A percentile compares a stretch with the other conserved stretches of the same genome.
These are phyloP conservation scores for Wilcoxina mikolae DNA, from an alignment of 495 filamentous ascomycete species.

Conservation along the genomic window DNA sequence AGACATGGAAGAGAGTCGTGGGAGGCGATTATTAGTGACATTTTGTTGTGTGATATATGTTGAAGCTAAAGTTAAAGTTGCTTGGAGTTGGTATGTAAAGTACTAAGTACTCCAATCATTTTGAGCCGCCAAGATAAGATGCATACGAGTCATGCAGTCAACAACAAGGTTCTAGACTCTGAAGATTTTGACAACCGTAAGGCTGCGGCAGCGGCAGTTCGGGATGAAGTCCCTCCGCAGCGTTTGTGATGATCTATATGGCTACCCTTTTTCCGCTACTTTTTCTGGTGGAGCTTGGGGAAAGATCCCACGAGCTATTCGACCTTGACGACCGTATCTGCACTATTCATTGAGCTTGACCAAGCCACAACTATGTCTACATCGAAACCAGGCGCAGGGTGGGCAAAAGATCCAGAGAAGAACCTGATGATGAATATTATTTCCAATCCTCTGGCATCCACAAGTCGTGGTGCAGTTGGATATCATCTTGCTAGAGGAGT, in stretches of 20 bases:
- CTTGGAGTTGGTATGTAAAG: background rate
- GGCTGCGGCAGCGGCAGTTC: background rate
- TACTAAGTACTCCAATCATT: no score
- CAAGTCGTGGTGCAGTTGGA: no score
- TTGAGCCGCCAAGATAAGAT: background rate
- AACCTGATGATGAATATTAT: background rate
- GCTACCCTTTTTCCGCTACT: no score
- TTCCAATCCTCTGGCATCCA: no score
- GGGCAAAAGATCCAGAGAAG: background rate
- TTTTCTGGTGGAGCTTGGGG: background rate
- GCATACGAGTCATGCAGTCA: background rate
- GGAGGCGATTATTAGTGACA: slow-evolving; percentile 54
- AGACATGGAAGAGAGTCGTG: slow-evolving; percentile 81
- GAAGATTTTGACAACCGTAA: background rate
- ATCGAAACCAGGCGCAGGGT: background rate
- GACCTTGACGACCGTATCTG: background rate
- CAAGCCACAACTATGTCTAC: no score
- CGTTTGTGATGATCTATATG: no score
- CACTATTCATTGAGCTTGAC: no score
- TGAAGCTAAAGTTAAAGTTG: no score
- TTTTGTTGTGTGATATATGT: slow-evolving; percentile 28
- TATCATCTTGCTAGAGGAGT: no score
- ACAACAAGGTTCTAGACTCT: background rate
- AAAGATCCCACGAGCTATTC: background rate
- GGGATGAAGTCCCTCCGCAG: background rate